These are phyloP conservation scores for Cryptosporidium sp. DNA, from an alignment of 169 alveolate species.

Conservation along the genomic window DNA sequence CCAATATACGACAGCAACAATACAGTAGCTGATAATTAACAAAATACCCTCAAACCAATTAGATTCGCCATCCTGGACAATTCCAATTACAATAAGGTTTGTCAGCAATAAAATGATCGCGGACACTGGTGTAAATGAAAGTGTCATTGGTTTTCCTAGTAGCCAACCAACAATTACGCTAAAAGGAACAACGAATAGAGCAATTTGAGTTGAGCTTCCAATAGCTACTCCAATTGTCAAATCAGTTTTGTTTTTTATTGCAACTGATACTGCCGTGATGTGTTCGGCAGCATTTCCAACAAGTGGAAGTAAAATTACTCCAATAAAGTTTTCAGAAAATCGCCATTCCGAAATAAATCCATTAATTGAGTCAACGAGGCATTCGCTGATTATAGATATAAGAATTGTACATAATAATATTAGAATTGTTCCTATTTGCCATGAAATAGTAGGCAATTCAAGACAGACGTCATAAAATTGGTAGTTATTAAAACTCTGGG, in stretches of 20 bases:
- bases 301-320: slow-evolving; percentile 88
- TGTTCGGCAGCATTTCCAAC: slow-evolving; percentile 89
- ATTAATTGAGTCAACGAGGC: slow-evolving; percentile 81
- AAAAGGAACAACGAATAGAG: slow-evolving; percentile 87
- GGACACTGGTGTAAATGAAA: slow-evolving; percentile 84
- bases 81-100: slow-evolving; percentile 82
- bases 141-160: slow-evolving; percentile 85
- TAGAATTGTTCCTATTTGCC: slow-evolving; percentile 78
- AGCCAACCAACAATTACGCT: slow-evolving; percentile 89
- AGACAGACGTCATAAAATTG: slow-evolving; percentile 59
- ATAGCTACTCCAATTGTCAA: slow-evolving; percentile 91
- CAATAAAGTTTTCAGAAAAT: slow-evolving; percentile 86
- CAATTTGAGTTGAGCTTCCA: slow-evolving; percentile 87
- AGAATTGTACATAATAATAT: slow-evolving; percentile 75
- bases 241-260: slow-evolving; percentile 88
- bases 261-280: slow-evolving; percentile 87
- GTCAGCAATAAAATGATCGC: slow-evolving; percentile 83
- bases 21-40: slow-evolving; percentile 85
- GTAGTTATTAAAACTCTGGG: slow-evolving; percentile 23
- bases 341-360: slow-evolving; percentile 82
- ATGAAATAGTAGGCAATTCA: slow-evolving; percentile 79
- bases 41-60: slow-evolving; percentile 90
- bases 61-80: slow-evolving; percentile 88
- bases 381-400: slow-evolving; percentile 79
- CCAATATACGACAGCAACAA: slow-evolving; percentile 83